These are phyloP conservation scores for Thalassiosira gravida DNA, from an alignment of 352 stramenopile genomes.

Conservation along the genomic window DNA sequence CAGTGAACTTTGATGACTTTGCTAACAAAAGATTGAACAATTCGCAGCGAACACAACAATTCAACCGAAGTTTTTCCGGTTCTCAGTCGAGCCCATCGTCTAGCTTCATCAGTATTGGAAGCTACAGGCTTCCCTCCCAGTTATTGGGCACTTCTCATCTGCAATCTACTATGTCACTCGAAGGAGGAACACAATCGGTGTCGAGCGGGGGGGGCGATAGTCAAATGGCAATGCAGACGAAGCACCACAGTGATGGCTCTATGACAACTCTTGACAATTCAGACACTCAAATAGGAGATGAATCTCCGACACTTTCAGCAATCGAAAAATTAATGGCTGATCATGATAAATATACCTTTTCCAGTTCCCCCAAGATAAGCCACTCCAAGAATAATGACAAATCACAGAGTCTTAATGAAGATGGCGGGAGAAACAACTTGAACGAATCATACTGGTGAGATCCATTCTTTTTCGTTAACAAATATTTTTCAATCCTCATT, in stretches of 20 bases:
- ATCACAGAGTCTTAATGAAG: constrained; percentile 12
- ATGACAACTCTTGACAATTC: constrained; percentile 12
- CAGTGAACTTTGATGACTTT: constrained; percentile 75
- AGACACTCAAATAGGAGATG: constrained; percentile 2
- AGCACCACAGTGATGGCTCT: constrained; percentile 22
- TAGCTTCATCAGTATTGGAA: constrained; percentile 59
- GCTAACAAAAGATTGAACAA: constrained; percentile 31
- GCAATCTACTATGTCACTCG: constrained; percentile 55
- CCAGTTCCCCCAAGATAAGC: neutral
- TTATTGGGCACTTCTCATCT: constrained; percentile 26
- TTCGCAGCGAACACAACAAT: constrained; percentile 16
- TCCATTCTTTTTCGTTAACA: too few species aligned
- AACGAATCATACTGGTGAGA: constrained; percentile 36
- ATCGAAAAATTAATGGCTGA: constrained; percentile 60
- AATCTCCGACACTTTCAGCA: constrained; percentile 10
- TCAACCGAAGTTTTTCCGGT: constrained; percentile 11
- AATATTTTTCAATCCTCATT: too few species aligned
- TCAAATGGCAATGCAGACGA: constrained; percentile 18
- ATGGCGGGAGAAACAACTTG: constrained; percentile 18
- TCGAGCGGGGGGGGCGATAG: constrained; percentile 37
- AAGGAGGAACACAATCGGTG: constrained; percentile 31
- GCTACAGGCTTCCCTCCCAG: constrained; percentile 31
- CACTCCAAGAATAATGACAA: constrained; percentile 17
- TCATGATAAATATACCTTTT: constrained; percentile 55
- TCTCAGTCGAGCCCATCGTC: constrained; percentile 60